These are phyloP conservation scores for Polyporus tsugae DNA, from an alignment of 1,284 basidiomycete genomes.

Conservation along the genomic window DNA sequence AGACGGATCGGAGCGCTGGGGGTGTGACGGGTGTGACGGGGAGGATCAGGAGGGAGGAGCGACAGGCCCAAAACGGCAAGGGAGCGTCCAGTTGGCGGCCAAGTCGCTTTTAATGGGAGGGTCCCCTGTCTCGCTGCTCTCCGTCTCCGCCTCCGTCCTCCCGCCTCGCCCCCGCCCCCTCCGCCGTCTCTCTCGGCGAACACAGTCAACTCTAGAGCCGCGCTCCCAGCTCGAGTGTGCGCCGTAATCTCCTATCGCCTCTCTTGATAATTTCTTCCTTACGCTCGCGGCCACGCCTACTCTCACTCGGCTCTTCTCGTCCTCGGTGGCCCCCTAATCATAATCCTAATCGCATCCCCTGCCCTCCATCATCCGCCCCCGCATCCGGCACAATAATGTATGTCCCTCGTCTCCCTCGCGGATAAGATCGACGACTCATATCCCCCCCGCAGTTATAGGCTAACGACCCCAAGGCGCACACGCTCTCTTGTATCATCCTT, in stretches of 20 bases:
- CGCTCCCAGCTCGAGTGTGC: conserved; percentile 19
- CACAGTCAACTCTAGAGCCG: conserved; percentile 18
- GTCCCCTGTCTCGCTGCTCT: neutral
- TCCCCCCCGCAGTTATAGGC: conserved; percentile 29
- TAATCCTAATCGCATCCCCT: conserved; percentile 12
- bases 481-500: conserved; percentile 31
- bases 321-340: conserved; percentile 10
- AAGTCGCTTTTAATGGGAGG: conserved; percentile 13
- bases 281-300: conserved; percentile 6
- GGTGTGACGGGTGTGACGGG: neutral
- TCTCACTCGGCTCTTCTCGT: conserved; percentile 1
- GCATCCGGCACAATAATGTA: conserved; percentile 21
- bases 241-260: conserved; percentile 18
- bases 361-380: neutral
- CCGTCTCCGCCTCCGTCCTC: conserved; percentile 8
- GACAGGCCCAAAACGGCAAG: conserved; percentile 4
- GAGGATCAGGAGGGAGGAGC: neutral
- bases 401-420: neutral
- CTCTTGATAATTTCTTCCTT: conserved; percentile 14
- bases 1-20: neutral
- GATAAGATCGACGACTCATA: conserved; percentile 3
- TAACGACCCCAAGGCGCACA: conserved; percentile 30
- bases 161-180: conserved; percentile 10
- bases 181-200: conserved; percentile 14
- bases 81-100: conserved; percentile 4